These are phyloP conservation scores for Metarhizium guizhouense DNA, from an alignment of 2,329 filamentous ascomycete genomes.

Conservation along the genomic window DNA sequence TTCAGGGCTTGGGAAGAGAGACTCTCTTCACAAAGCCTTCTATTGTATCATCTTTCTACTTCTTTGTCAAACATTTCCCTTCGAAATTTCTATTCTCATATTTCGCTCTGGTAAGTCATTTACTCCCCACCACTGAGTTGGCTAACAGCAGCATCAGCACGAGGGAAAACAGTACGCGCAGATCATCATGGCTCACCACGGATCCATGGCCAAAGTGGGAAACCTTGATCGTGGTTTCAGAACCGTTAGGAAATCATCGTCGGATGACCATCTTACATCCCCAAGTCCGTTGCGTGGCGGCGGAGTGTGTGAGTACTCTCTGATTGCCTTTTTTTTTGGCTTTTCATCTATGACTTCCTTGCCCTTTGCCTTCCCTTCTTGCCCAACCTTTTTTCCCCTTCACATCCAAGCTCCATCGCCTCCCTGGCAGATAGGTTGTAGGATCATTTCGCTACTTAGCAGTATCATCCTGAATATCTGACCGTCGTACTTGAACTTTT, in stretches of 20 bases:
- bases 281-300: not conserved
- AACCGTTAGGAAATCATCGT: constrained; percentile 3
- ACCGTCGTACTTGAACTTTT: too few relatives aligned
- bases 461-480: too few relatives aligned
- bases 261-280: not conserved
- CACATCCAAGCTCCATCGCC: too few relatives aligned
- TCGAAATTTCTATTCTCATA: not conserved
- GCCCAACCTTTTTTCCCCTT: too few relatives aligned
- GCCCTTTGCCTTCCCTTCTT: not conserved
- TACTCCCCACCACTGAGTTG: too few relatives aligned
- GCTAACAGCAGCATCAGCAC: not conserved
- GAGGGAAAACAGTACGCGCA: not conserved
- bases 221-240: not conserved
- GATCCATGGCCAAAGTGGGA: not conserved
- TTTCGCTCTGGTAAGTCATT: not conserved
- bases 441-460: too few relatives aligned
- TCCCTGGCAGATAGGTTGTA: too few relatives aligned
- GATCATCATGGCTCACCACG: not conserved
- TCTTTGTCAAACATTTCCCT: not conserved
- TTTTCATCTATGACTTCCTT: not conserved
- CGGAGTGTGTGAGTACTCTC: not conserved
- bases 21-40: not conserved
- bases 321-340: not conserved
- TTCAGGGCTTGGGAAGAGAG: not conserved
- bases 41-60: not conserved